Evolutionary conservation across 768 basidiomycete species (phyloP), one percentile per base, ranked within the genome.

Genomic region (Gyrodon lividus): DNA sequence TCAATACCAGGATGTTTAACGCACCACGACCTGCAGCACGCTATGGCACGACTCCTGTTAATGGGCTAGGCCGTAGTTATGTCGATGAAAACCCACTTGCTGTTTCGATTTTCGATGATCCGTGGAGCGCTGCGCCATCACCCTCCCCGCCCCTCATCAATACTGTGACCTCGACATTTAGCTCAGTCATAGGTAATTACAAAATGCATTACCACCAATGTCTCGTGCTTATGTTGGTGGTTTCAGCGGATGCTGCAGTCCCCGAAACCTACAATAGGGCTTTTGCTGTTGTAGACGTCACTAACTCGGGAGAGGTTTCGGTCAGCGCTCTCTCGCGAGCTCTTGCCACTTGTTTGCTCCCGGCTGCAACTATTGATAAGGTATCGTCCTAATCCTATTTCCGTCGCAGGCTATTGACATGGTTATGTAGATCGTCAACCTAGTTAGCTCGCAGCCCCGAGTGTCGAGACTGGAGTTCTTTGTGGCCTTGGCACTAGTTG

Each of bases 401-500:
- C 54, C 39, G 17, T 39, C 24, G 40, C 47, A 48, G 42, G 42
- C 43, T 46, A 12, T 14, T 52, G 44, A 33, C 31, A 24, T 48
- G 22, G 22, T 23, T 28, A 22, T 34, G 1, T 57, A 95, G 92
- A 95, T 98, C 60, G 87, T 97, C 50, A 92, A 89, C 68, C 76
- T 95, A 19, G 92, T 93, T 46, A 90, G 89, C 69, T 85, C 86
- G 30, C 79, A 80, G 52, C 78, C 89, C 39, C 78, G 86, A 45
- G 87, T 98, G 33, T 90, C 91, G 7, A 90, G 84, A 58, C 82
- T 87, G 50, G 94, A 98, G 64, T 95, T 96, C 74, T 95, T 89
- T 66, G 89, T 95, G 10, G 90, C 92, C 9, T 70, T 98, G 22
- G 92, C 90, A 10, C 76, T 98, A 13, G 91, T 90, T 40, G 90